Percentiles rank a stretch among this genome's conserved stretches.
These are phyloP conservation scores for Calocybe indica DNA, from an alignment of 768 basidiomycete genomes.

Conservation along the genomic window DNA sequence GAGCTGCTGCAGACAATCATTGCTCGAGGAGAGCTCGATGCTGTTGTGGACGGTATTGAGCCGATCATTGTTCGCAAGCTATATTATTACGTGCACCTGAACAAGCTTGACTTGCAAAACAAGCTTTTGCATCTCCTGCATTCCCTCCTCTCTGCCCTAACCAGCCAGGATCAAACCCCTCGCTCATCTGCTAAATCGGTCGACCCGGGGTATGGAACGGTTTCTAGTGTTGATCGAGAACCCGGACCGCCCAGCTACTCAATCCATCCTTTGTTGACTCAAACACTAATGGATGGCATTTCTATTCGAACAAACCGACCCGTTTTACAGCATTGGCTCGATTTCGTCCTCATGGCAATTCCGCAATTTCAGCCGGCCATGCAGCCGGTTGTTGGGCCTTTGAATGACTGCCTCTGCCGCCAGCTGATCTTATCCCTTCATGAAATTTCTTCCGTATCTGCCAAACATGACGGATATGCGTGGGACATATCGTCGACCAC, in stretches of 20 bases:
- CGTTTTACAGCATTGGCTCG: conserved; percentile 92
- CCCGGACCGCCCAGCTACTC: conserved; percentile 33
- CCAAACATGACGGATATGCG: conserved; percentile 25
- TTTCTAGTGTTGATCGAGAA: conserved; percentile 20
- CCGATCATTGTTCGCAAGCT: conserved; percentile 69
- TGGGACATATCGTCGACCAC: conserved; percentile 42
- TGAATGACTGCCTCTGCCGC: conserved; percentile 74
- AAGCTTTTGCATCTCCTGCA: conserved; percentile 90
- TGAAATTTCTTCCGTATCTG: conserved; percentile 45
- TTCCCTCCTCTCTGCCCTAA: conserved; percentile 69
- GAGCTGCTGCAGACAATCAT: conserved; percentile 82
- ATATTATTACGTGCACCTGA: conserved; percentile 63
- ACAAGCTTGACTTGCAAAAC: conserved; percentile 81
- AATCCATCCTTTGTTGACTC: conserved; percentile 68
- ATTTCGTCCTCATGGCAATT: conserved; percentile 89
- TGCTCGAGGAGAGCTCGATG: conserved; percentile 75
- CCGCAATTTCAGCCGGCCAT: conserved; percentile 77
- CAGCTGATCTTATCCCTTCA: conserved; percentile 55
- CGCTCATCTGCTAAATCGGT: conserved; percentile 19
- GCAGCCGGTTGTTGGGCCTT: conserved; percentile 59
- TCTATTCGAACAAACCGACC: conserved; percentile 62
- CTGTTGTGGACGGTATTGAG: conserved; percentile 59
- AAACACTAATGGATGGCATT: conserved; percentile 80
- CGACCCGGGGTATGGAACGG: conserved; percentile 23
- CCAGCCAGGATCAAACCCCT: conserved; percentile 26